Evolutionary conservation across 176 grass and related monocot species (phyloP).

Genomic region (Rhynchospora pubera): DNA sequence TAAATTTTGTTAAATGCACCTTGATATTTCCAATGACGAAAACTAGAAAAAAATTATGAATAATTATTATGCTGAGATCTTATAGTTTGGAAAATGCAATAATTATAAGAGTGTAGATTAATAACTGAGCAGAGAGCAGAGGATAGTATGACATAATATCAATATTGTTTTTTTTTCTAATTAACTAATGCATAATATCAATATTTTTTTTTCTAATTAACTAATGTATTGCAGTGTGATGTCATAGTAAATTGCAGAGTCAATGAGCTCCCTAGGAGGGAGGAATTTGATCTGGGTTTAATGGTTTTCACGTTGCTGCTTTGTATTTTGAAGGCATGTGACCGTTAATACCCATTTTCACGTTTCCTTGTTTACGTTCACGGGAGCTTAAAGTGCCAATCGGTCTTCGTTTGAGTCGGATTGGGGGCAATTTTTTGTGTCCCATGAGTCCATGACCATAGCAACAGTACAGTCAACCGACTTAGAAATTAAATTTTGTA

Average conservation of each 20-base stretch:
- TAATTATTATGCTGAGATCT: too few species aligned
- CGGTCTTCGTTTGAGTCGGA: not conserved
- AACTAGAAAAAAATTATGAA: not conserved
- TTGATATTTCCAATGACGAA: not conserved
- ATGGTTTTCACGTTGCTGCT: slow-evolving; percentile 13
- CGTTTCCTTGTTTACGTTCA: slow-evolving; percentile 22
- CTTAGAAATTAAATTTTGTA: too few species aligned
- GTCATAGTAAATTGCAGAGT: not conserved
- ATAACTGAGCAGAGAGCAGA: too few species aligned
- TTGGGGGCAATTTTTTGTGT: not conserved
- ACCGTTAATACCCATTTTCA: slow-evolving; percentile 28
- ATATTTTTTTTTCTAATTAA: too few species aligned
- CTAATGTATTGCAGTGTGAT: not conserved
- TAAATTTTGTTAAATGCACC: not conserved
- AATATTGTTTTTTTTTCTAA: too few species aligned
- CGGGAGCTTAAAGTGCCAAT: slow-evolving; percentile 3
- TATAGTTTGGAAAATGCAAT: too few species aligned
- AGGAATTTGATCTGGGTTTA: slow-evolving; percentile 22
- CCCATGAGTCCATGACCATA: too few species aligned
- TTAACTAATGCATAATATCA: not conserved
- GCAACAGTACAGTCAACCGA: too few species aligned
- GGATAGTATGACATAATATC: too few species aligned
- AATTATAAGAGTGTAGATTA: not conserved
- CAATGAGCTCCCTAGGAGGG: not conserved
- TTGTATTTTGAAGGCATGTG: slow-evolving; percentile 21